Evolutionary conservation across 2,329 filamentous ascomycete species (phyloP), one percentile per base, ranked within the genome.

Genomic region (Penicillium sp.): DNA sequence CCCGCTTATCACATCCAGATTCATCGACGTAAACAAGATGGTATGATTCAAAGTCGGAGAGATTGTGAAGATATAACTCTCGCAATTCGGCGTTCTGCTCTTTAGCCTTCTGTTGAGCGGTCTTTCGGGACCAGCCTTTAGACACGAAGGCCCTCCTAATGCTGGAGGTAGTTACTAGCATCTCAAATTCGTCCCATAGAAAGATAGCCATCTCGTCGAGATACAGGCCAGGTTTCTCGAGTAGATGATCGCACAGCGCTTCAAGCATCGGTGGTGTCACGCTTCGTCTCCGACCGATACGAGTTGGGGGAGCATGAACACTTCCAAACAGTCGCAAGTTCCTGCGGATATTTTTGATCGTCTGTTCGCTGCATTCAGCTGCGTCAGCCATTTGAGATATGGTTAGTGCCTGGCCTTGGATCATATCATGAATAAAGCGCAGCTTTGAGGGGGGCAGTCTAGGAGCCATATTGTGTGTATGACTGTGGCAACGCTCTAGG

Each of bases 11-110:
- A 42, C n/a, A 42, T 13, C 40, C 40, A 4, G 40, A 42, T 22
- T 42, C 40, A 13, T 42, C 40, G 17, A 42, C 40, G 17, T 19
- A 42, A 0, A 42, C 40, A 5, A 42, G 89, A 56, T 24, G 13
- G 2, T 9, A 26, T 35, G 51, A 53, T 13, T 40, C 10, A 40
- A 53, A 53, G 15, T 53, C 51, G 13, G 35, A 53, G 26, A 53
- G 2, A 28, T 53, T 53, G 12, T 53, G 33, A 2, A 53, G 22
- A 53, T 53, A 53, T 3, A 8, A 17, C 24, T 53, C 51, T 13
- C 51, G 19, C 22, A 40, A 40, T 19, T 40, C 51, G 12, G 22
- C 5, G 9, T 53, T 40, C 28, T 38, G 51, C 22, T 53, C 50
- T 24, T 19, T 40, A 24, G 51, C 51, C 22, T 5, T 15, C 19